Conservation (phyloP, 2,329 filamentous ascomycete species). For the Sordariomycetes sp. region DNA sequence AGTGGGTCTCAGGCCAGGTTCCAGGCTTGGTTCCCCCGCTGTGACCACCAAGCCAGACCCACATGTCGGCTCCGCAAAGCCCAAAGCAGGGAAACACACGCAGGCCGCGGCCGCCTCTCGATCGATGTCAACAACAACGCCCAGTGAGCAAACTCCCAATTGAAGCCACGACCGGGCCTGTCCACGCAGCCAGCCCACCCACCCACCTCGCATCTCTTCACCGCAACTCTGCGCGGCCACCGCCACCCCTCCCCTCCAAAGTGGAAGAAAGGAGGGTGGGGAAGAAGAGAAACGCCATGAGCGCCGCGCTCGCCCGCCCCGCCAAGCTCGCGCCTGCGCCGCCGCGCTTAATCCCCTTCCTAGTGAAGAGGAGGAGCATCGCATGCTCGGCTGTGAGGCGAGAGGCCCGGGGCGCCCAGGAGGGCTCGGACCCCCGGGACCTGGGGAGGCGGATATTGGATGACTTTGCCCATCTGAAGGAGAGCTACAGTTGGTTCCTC, state of each 20-base stretch:
- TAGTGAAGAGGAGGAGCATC: neutral
- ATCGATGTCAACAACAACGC: too few relatives aligned
- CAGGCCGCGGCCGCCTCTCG: too few relatives aligned
- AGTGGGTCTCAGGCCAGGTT: too few relatives aligned
- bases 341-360: neutral
- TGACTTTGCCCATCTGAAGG: conserved; percentile 7
- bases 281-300: neutral
- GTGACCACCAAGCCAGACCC: too few relatives aligned
- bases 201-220: too few relatives aligned
- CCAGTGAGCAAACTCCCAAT: too few relatives aligned
- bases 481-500: conserved; percentile 5
- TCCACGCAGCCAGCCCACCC: too few relatives aligned
- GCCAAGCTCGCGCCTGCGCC: conserved; percentile 1
- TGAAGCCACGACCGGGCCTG: too few relatives aligned
- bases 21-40: too few relatives aligned
- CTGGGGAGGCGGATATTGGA: conserved; percentile 7
- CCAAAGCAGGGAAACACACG: too few relatives aligned
- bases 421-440: neutral
- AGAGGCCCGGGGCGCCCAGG: neutral
- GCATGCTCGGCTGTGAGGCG: neutral
- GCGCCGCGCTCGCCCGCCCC: neutral
- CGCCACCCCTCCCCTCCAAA: neutral
- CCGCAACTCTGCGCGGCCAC: neutral
- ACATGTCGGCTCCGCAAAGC: too few relatives aligned
- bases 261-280: neutral